phyloP scores from a whole-genome alignment of 306 rosid species.

The Aeschynomene evenia region DNA sequence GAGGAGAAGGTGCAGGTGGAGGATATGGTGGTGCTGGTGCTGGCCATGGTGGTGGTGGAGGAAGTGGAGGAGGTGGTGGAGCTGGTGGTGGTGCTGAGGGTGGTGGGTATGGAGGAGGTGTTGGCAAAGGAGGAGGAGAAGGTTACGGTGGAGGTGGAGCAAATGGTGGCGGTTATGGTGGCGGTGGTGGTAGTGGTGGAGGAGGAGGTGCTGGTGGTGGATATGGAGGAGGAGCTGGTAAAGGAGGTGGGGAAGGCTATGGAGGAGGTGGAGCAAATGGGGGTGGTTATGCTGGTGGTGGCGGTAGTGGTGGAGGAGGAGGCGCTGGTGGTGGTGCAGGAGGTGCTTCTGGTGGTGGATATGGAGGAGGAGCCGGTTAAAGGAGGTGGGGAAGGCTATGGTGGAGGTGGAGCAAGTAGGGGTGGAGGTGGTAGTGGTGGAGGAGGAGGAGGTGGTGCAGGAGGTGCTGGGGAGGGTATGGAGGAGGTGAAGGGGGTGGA shows the following conservation, averaged over 20 bases:
- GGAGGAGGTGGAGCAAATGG: constrained; percentile 33
- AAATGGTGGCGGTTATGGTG: constrained; percentile 10
- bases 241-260: constrained; percentile 34
- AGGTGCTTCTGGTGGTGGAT: not conserved
- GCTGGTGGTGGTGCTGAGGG: constrained; percentile 13
- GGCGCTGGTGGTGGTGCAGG: not conserved
- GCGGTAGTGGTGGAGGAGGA: constrained; percentile 26
- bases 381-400: constrained; percentile 27
- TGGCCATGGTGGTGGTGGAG: constrained; percentile 10
- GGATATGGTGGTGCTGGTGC: constrained; percentile 41
- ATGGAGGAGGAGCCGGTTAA: not conserved
- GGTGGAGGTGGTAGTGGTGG: not conserved
- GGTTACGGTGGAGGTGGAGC: constrained; percentile 28
- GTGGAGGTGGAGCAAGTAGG: not conserved
- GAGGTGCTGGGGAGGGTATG: constrained; percentile 34
- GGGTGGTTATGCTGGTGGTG: not conserved
- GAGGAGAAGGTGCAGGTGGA: constrained; percentile 36
- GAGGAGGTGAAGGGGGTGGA: not conserved
- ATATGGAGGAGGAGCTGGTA: constrained; percentile 28
- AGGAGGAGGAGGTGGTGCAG: not conserved
- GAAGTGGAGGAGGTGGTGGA: constrained; percentile 28
- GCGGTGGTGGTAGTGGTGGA: constrained; percentile 35
- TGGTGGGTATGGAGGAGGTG: constrained; percentile 35
- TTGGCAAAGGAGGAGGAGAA: constrained; percentile 31
- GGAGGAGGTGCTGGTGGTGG: constrained; percentile 33